Evolutionary conservation across 1,139 yeast species (phyloP).

Genomic region (Zhuliangozyma parablackwelliae): DNA sequence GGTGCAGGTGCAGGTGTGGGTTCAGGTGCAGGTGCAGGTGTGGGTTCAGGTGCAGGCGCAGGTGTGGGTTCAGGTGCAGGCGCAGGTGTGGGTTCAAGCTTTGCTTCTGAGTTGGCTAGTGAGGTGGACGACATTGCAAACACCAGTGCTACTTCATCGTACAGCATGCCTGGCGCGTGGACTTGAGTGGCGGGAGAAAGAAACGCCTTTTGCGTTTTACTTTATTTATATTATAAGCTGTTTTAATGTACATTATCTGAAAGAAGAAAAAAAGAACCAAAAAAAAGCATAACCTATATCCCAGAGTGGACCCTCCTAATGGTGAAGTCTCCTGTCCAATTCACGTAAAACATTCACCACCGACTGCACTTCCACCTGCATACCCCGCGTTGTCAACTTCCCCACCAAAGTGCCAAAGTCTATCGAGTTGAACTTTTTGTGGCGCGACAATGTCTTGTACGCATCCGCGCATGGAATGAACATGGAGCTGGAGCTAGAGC

Average conservation of each 20-base stretch:
- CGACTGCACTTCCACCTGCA: slow-evolving; percentile 84
- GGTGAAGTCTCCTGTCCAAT: slow-evolving; percentile 64
- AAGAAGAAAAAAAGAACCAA: background rate
- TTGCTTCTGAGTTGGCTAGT: slow-evolving; percentile 1
- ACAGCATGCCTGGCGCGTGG: slow-evolving; percentile 12
- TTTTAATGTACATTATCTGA: background rate
- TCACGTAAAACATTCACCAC: slow-evolving; percentile 81
- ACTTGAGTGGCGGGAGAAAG: background rate
- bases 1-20: too few species aligned
- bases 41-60: too few species aligned
- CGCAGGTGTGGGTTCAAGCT: too few species aligned
- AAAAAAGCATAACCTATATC: too few species aligned
- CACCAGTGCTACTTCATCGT: slow-evolving; percentile 5
- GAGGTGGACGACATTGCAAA: slow-evolving; percentile 4
- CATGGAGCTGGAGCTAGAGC: slow-evolving; percentile 20
- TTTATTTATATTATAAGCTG: background rate
- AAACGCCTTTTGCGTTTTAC: background rate
- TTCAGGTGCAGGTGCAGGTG: too few species aligned
- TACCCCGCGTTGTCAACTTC: slow-evolving; percentile 72
- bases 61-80: too few species aligned
- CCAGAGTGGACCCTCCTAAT: slow-evolving; percentile 17
- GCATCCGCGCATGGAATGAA: slow-evolving; percentile 88
- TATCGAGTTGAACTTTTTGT: slow-evolving; percentile 66
- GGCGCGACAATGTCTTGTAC: slow-evolving; percentile 77
- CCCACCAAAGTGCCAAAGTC: slow-evolving; percentile 74